Conservation (phyloP, 345 rosid genomes). For the Heritiera fomes region DNA sequence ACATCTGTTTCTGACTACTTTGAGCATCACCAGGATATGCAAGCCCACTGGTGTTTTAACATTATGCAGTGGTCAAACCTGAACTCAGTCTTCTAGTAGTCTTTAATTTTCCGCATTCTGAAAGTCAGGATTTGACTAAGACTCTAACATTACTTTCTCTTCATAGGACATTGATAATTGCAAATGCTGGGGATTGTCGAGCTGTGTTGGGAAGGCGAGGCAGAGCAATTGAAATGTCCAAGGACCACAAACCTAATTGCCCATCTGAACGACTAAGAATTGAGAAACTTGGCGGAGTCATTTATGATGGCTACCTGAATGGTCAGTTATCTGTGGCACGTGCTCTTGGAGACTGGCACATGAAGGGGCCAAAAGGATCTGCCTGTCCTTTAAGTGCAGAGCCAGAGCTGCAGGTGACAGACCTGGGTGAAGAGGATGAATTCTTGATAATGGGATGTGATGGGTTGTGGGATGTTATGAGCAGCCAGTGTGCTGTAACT, state of each 20-base stretch:
- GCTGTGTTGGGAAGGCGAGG: slow-evolving; percentile 92
- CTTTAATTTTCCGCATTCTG: background rate
- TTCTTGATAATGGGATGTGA: slow-evolving; percentile 97
- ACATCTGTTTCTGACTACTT: slow-evolving; percentile 4
- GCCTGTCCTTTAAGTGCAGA: slow-evolving; percentile 87
- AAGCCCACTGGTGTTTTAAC: background rate
- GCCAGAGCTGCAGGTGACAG: slow-evolving; percentile 76
- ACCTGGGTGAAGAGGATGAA: slow-evolving; percentile 83
- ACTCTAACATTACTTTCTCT: background rate
- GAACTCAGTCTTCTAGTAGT: background rate
- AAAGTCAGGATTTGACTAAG: background rate
- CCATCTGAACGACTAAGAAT: slow-evolving; percentile 71
- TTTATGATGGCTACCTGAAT: slow-evolving; percentile 93
- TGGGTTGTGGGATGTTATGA: slow-evolving; percentile 99
- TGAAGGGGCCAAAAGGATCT: slow-evolving; percentile 91
- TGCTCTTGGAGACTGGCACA: slow-evolving; percentile 98
- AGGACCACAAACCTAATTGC: slow-evolving; percentile 93
- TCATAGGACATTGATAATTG: slow-evolving; percentile 72
- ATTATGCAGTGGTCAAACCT: background rate
- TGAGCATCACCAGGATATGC: background rate
- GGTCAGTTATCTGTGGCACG: slow-evolving; percentile 97
- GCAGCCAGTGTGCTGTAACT: slow-evolving; percentile 91
- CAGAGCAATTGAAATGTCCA: slow-evolving; percentile 88
- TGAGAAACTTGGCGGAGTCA: slow-evolving; percentile 86
- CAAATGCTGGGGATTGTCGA: slow-evolving; percentile 97